Evolutionary conservation across 1,284 basidiomycete species (phyloP).

Genomic region (Rhodotorula sp.): DNA sequence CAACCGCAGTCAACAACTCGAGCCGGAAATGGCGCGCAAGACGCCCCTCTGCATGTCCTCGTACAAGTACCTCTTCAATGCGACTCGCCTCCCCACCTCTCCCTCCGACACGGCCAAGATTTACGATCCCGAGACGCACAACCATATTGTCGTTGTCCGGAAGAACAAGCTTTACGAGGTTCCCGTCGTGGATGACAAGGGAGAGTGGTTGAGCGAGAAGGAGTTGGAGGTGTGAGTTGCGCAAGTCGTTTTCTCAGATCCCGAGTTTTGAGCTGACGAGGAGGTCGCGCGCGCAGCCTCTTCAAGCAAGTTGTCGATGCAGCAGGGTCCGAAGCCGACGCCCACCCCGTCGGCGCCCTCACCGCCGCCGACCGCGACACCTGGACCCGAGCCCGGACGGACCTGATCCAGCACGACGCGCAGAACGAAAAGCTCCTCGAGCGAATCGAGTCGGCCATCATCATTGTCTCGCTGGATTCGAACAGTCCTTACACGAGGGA

Average conservation of each 20-base stretch:
- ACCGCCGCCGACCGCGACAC: conserved; percentile 85
- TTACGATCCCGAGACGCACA: conserved; percentile 71
- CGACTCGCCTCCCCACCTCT: conserved; percentile 77
- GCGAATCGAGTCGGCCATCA: conserved; percentile 84
- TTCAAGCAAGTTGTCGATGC: conserved; percentile 71
- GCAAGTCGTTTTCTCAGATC: not conserved
- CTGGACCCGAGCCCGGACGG: conserved; percentile 75
- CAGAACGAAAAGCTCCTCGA: conserved; percentile 67
- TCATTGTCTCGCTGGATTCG: conserved; percentile 84
- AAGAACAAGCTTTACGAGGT: conserved; percentile 90
- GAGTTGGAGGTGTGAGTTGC: conserved; percentile 67
- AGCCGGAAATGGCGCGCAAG: conserved; percentile 83
- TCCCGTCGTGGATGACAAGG: conserved; percentile 62
- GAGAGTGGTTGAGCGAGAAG: conserved; percentile 66
- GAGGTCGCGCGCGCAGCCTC: conserved; percentile 57
- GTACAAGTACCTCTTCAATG: conserved; percentile 97
- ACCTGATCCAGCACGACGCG: conserved; percentile 65
- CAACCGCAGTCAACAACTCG: conserved; percentile 64
- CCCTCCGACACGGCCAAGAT: conserved; percentile 81
- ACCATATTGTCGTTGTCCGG: conserved; percentile 85
- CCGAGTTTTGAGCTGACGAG: not conserved
- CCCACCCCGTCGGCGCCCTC: conserved; percentile 70
- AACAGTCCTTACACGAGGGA: conserved; percentile 74
- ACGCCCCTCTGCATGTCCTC: conserved; percentile 87
- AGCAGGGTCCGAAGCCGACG: conserved; percentile 59